phyloP scores from a whole-genome alignment of 2,329 filamentous ascomycete genomes.

The Colletotrichum chrysophilum region DNA sequence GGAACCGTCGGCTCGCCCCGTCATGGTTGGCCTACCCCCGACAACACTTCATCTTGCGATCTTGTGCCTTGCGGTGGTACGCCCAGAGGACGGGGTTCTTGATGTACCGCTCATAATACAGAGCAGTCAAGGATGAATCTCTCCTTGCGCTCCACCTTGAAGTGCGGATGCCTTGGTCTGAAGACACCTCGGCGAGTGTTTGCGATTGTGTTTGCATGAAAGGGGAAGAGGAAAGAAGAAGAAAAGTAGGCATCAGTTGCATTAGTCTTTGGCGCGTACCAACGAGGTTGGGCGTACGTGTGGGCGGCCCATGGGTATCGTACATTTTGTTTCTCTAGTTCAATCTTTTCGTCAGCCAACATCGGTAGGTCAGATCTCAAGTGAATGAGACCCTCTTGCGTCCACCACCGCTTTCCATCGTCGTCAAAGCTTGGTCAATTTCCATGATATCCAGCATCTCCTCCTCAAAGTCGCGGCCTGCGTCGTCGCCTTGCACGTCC shows the following conservation, averaged over 20 bases:
- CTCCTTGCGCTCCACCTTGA: constrained; percentile 79
- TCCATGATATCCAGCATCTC: constrained; percentile 71
- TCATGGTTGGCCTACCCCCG: neutral
- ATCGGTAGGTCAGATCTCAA: constrained; percentile 18
- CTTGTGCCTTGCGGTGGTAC: neutral
- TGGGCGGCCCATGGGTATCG: constrained; percentile 39
- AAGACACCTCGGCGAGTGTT: neutral
- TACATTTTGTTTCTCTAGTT: constrained; percentile 31
- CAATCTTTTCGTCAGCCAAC: constrained; percentile 18
- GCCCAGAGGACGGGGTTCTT: constrained; percentile 31
- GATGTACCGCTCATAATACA: constrained; percentile 78
- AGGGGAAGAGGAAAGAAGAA: neutral
- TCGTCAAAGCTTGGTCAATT: constrained; percentile 65
- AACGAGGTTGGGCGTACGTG: neutral
- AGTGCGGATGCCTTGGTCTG: constrained; percentile 57
- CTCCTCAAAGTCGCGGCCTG: constrained; percentile 58
- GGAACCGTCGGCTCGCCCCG: constrained; percentile 27
- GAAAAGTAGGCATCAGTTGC: constrained; percentile 9
- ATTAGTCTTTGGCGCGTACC: constrained; percentile 1
- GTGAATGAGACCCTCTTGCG: constrained; percentile 60
- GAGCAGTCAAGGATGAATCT: constrained; percentile 75
- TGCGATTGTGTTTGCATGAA: neutral
- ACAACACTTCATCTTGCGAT: constrained; percentile 26
- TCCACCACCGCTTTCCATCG: constrained; percentile 56
- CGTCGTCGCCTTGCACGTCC: constrained; percentile 54